Evolutionary conservation across 257 asterid genomes (phyloP).

Genomic region (Osmanthus fragrans): DNA sequence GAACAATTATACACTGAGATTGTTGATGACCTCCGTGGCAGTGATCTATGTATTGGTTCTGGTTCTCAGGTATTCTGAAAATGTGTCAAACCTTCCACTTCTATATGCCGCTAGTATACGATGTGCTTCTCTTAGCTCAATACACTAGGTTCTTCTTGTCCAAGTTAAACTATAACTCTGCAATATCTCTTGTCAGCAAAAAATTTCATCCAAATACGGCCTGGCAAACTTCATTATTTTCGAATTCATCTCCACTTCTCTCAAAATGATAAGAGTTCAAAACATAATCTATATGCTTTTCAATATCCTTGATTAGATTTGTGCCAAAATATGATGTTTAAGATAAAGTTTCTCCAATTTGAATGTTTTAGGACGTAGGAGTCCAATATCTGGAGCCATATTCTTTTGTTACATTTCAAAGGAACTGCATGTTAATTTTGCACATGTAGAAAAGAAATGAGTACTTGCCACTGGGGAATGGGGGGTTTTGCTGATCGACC

Average conservation of each 20-base stretch:
- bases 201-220: not conserved
- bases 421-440: not conserved
- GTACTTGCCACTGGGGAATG: not conserved
- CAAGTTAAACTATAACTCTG: not conserved
- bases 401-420: conserved; percentile 1
- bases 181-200: conserved; percentile 1
- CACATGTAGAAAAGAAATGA: not conserved
- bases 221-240: not conserved
- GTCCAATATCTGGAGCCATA: not conserved
- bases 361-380: not conserved
- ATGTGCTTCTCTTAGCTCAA: not conserved
- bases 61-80: conserved; percentile 81
- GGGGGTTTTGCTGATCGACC: not conserved
- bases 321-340: not conserved
- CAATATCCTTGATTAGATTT: not conserved
- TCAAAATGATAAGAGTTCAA: not conserved
- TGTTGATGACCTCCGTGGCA: conserved; percentile 94
- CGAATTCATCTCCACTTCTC: conserved; percentile 17
- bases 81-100: conserved; percentile 8
- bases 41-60: conserved; percentile 88
- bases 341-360: not conserved
- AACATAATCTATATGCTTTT: not conserved
- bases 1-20: conserved; percentile 87
- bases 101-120: not conserved
- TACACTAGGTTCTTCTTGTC: not conserved